phyloP scores from a whole-genome alignment of 306 rosid genomes.

The Mimosa bimucronata region DNA sequence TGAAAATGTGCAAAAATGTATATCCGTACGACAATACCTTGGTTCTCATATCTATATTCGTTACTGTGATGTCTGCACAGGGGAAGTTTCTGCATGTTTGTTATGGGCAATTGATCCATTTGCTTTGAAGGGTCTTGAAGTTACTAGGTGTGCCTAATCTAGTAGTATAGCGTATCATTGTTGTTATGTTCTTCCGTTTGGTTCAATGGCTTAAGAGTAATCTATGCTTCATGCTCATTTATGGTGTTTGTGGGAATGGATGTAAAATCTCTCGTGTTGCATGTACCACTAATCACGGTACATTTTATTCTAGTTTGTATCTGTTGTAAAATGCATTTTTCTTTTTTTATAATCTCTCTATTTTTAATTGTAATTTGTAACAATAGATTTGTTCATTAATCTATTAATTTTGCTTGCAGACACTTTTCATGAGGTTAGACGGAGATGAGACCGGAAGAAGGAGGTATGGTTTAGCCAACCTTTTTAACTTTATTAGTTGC shows the following conservation, averaged over 20 bases:
- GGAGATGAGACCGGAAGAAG: constrained; percentile 71
- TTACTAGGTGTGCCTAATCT: constrained; percentile 2
- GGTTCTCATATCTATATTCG: background rate
- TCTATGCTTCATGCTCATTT: background rate
- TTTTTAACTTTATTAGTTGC: constrained; percentile 8
- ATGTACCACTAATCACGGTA: background rate
- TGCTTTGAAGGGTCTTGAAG: background rate
- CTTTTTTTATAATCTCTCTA: no score
- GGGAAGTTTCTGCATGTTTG: background rate
- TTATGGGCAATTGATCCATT: background rate
- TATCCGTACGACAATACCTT: background rate
- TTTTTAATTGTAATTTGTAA: background rate
- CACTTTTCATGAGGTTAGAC: constrained; percentile 83
- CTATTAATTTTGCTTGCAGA: constrained; percentile 51
- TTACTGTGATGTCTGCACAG: background rate
- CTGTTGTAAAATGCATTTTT: background rate
- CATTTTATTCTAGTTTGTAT: constrained; percentile 1
- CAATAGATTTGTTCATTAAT: background rate
- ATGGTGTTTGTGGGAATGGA: background rate
- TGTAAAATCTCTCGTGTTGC: background rate
- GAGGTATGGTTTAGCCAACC: constrained; percentile 52
- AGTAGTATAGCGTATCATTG: background rate
- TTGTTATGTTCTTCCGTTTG: background rate
- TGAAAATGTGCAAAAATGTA: background rate
- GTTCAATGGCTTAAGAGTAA: background rate